Evolutionary conservation across 805 yeast species (phyloP), one percentile per base, ranked within the genome.

Genomic region (Suhomyces faveliae): DNA sequence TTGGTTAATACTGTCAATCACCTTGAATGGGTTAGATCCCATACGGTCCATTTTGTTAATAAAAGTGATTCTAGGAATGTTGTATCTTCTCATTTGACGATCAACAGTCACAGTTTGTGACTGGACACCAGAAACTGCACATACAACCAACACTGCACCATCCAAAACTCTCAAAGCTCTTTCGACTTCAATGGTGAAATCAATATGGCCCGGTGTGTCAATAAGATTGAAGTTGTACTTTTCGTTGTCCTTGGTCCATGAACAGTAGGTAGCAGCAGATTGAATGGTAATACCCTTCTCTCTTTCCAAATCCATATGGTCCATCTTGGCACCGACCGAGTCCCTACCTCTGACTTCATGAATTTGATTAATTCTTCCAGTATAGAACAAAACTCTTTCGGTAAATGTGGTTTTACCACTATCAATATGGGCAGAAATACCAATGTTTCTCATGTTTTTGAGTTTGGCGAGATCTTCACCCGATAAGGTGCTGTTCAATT

Each of bases 251-350:
- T 87, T 88, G 50, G 85, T 85, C 99, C 99, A 94, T 43, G 95
- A 85, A 76, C 98, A 92, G 74, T 88, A 94, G 1, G 99, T 94
- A 29, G 99, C 99, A 53, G 99, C 99, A 51, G 97, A 89, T 72
- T 94, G 99, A 65, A 94, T 94, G 44, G 99, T 94, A 63, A 94
- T 94, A 70, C 99, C 99, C 67, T 94, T 94, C 70, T 94, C 99
- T 66, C 99, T 84, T 72, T 94, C 99, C 57, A 94, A 78, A 59
- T 94, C 99, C 99, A 94, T 94, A 51, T 91, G 92, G 70, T 94
- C 99, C 99, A 94, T 94, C 73, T 91, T 94, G 48, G 99, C 99
- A 51, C 99, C 99, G 49, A 94, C 98, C 56, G 90, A 85, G 67
- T 94, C 99, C 61, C 94, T 83, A 42, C 99, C 99, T 67, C 99